Conservation (phyloP, 805 yeast species). For the Sugiyamaella marilandica region DNA sequence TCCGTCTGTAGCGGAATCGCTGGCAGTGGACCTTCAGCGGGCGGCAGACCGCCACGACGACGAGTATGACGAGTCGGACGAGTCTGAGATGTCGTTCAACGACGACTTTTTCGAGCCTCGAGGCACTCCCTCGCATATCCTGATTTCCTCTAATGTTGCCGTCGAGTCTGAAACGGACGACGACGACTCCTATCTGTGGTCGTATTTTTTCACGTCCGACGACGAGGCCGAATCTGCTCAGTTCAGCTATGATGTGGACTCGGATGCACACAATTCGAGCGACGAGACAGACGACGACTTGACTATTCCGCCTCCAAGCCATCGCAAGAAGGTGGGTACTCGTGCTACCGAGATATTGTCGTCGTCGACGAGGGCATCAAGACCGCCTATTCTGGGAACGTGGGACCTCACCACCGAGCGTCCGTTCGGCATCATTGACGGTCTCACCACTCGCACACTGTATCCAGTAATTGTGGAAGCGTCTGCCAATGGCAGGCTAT, state of each 20-base stretch:
- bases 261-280: slow-evolving; percentile 46
- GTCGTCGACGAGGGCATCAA: slow-evolving; percentile 72
- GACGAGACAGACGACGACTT: slow-evolving; percentile 94
- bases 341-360: slow-evolving; percentile 91
- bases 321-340: slow-evolving; percentile 54
- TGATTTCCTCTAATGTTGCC: slow-evolving; percentile 8
- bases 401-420: slow-evolving; percentile 75
- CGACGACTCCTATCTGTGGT: slow-evolving; percentile 70
- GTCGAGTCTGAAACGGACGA: slow-evolving; percentile 37
- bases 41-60: slow-evolving; percentile 29
- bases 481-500: slow-evolving; percentile 21
- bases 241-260: slow-evolving; percentile 6
- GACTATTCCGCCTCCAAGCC: slow-evolving; percentile 67
- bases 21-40: slow-evolving; percentile 16
- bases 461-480: slow-evolving; percentile 35
- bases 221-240: slow-evolving; percentile 29
- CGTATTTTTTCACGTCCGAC: slow-evolving; percentile 57
- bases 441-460: slow-evolving; percentile 81
- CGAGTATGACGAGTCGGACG: slow-evolving; percentile 29
- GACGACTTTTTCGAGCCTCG: slow-evolving; percentile 26
- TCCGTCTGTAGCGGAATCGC: slow-evolving; percentile 15
- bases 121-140: slow-evolving; percentile 16
- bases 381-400: slow-evolving; percentile 90
- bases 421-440: slow-evolving; percentile 93
- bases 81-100: slow-evolving; percentile 23